These are phyloP conservation scores for Capronia coronata DNA, from an alignment of 2,329 filamentous ascomycete species.

Conservation along the genomic window DNA sequence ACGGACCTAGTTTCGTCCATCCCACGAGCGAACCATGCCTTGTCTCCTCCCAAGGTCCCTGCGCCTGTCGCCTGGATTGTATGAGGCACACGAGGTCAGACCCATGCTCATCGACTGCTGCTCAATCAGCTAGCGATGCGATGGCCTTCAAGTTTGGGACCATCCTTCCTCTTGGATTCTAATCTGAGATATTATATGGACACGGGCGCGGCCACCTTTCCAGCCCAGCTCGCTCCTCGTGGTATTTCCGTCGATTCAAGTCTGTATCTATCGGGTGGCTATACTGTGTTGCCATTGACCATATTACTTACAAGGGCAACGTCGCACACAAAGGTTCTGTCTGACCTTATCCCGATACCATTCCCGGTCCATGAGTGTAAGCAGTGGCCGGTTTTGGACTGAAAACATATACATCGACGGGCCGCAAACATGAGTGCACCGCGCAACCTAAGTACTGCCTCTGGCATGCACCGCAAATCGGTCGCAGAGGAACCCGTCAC, in stretches of 20 bases:
- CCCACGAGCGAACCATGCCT: not conserved
- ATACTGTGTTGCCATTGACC: not conserved
- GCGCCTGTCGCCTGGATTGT: not conserved
- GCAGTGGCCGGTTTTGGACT: too few species aligned
- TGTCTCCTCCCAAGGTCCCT: constrained; percentile 1
- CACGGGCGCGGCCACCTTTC: constrained; percentile 1
- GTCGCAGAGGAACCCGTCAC: constrained; percentile 49
- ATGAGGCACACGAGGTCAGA: not conserved
- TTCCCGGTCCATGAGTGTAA: too few species aligned
- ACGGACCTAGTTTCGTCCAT: constrained; percentile 4
- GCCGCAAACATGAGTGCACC: constrained; percentile 16
- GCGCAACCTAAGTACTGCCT: constrained; percentile 17
- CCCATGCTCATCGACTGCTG: not conserved
- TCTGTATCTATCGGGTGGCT: not conserved
- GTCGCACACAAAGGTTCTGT: not conserved
- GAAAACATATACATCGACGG: not conserved
- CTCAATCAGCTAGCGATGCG: constrained; percentile 10
- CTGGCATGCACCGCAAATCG: constrained; percentile 30
- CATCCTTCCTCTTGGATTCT: not conserved
- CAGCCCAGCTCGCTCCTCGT: not conserved
- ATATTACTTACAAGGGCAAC: not conserved
- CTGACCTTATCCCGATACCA: too few species aligned
- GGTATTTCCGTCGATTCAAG: not conserved
- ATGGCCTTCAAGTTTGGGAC: constrained; percentile 16
- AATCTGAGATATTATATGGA: constrained; percentile 8